A percentile compares a stretch with the other conserved stretches of the same genome.
phyloP scores from a whole-genome alignment of 108 stramenopile species.

The Nannochloropsis granulata region DNA sequence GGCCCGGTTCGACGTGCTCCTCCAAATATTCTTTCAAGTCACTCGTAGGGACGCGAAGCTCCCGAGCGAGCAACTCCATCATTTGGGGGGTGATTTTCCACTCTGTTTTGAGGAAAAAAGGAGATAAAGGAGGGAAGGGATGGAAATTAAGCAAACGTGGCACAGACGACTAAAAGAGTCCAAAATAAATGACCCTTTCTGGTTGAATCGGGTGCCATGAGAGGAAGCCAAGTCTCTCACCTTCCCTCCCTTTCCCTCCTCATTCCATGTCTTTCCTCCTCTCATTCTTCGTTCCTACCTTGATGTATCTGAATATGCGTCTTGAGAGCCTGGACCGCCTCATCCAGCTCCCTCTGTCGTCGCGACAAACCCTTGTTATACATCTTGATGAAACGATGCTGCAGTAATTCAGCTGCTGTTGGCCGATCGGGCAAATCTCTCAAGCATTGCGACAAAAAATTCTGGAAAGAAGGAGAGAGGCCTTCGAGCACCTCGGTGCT shows the following conservation, averaged over 20 bases:
- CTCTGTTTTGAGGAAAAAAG: background rate
- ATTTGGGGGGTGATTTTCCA: background rate
- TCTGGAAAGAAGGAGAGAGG: background rate
- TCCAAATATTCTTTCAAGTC: background rate
- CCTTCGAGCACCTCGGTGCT: background rate
- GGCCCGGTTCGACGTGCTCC: background rate
- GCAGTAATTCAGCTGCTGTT: background rate
- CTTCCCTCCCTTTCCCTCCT: background rate
- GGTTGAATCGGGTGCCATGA: no score
- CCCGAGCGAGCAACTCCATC: background rate
- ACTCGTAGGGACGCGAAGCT: background rate
- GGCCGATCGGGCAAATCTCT: background rate
- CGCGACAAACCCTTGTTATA: background rate
- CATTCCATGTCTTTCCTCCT: background rate
- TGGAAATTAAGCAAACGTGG: background rate
- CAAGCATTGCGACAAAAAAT: background rate
- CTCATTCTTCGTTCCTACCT: background rate
- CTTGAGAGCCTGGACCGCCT: background rate
- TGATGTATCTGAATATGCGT: background rate
- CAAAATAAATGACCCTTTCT: no score
- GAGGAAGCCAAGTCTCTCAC: no score
- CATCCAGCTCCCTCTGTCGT: background rate
- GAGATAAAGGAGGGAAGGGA: background rate
- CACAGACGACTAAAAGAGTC: no score
- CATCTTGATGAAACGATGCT: background rate